A percentile compares a stretch with the other conserved stretches of the same genome.
phyloP scores from a whole-genome alignment of 768 basidiomycete genomes.

The Leccinum longicurvipes region DNA sequence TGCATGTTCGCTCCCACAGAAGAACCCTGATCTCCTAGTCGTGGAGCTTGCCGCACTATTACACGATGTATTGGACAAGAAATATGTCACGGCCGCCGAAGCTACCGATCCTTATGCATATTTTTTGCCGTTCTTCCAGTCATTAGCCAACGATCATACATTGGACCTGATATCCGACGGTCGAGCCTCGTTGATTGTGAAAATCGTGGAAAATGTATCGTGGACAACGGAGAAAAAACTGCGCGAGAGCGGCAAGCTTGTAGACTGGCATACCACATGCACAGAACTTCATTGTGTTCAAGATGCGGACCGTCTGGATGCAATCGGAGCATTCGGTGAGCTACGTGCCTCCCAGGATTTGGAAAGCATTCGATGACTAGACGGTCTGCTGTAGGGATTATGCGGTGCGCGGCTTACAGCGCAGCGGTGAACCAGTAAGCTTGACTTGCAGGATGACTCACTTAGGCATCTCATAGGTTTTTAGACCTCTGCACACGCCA shows the following conservation, averaged over 20 bases:
- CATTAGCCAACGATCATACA: conserved; percentile 39
- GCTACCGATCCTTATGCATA: conserved; percentile 61
- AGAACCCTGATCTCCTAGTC: conserved; percentile 63
- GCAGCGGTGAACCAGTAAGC: conserved; percentile 48
- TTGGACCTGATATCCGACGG: conserved; percentile 60
- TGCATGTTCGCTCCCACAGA: conserved; percentile 45
- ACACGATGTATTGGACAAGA: conserved; percentile 86
- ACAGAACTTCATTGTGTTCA: conserved; percentile 79
- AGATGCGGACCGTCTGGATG: conserved; percentile 76
- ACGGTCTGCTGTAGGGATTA: conserved; percentile 40
- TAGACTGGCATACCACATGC: conserved; percentile 67
- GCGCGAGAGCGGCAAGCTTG: conserved; percentile 50
- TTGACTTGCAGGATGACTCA: background rate
- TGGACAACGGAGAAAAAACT: conserved; percentile 82
- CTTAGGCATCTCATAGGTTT: conserved; percentile 1
- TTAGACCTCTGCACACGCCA: conserved; percentile 44
- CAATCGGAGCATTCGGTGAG: conserved; percentile 76
- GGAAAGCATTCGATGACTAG: background rate
- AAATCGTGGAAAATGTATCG: conserved; percentile 75
- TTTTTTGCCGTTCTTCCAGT: conserved; percentile 64
- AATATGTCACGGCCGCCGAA: conserved; percentile 61
- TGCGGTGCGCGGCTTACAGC: conserved; percentile 69
- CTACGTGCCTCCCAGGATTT: background rate
- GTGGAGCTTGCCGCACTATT: conserved; percentile 86
- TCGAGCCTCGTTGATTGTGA: conserved; percentile 51